These are phyloP conservation scores for Aristolochia fimbriata DNA, from an alignment of 164 flowering plant species.

Conservation along the genomic window DNA sequence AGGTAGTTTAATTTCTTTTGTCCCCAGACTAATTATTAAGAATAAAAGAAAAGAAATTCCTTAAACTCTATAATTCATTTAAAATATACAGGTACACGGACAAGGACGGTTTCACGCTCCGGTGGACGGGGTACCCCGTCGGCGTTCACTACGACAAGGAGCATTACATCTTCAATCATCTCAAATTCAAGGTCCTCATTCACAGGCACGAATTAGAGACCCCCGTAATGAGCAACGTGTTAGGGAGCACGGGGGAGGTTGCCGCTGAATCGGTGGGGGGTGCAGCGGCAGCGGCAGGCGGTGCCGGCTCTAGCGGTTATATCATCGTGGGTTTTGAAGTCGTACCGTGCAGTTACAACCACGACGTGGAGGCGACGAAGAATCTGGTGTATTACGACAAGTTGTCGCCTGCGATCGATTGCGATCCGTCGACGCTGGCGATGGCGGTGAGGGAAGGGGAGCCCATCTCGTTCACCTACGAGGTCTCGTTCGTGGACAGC, in stretches of 20 bases:
- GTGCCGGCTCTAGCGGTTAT: no score
- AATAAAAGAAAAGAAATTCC: no score
- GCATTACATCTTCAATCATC: slow-evolving; percentile 33
- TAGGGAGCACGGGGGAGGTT: no score
- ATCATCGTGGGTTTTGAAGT: slow-evolving; percentile 53
- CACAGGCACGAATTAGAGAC: slow-evolving; percentile 40
- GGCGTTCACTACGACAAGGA: slow-evolving; percentile 15
- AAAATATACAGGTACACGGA: no score
- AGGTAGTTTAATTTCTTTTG: no score
- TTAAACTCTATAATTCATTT: no score
- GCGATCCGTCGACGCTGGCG: slow-evolving; percentile 2
- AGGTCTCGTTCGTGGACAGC: slow-evolving; percentile 41
- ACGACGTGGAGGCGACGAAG: no score
- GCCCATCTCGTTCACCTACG: slow-evolving; percentile 33
- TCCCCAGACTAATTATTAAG: no score
- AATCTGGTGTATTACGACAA: slow-evolving; percentile 19
- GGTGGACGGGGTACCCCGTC: slow-evolving; percentile 40
- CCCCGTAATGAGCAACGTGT: no score
- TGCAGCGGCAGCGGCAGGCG: no score
- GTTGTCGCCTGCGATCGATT: slow-evolving; percentile 3
- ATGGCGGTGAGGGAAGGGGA: slow-evolving; percentile 17
- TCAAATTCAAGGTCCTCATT: slow-evolving; percentile 29
- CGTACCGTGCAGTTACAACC: slow-evolving; percentile 38
- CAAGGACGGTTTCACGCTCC: slow-evolving; percentile 21
- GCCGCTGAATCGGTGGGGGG: no score